A percentile compares a stretch with the other conserved stretches of the same genome.
phyloP scores from a whole-genome alignment of 306 rosid species.

The Gleditsia sinensis region DNA sequence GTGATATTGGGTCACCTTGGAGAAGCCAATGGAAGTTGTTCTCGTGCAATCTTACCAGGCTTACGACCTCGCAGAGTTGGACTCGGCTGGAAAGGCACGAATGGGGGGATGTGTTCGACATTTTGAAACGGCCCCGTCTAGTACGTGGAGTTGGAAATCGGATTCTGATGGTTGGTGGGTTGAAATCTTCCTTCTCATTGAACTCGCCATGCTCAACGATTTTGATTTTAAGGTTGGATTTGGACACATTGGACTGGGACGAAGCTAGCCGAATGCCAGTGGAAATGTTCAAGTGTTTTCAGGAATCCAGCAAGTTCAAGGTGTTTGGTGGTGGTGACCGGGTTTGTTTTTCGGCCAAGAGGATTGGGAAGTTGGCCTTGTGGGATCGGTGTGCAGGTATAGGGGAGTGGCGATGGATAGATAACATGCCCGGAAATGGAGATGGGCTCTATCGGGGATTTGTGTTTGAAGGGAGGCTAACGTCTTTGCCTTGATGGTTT shows the following conservation, averaged over 20 bases:
- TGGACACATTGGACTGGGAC: slow-evolving; percentile 78
- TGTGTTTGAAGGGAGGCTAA: slow-evolving; percentile 75
- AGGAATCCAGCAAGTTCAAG: slow-evolving; percentile 78
- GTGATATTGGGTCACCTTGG: slow-evolving; percentile 96
- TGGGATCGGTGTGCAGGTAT: slow-evolving; percentile 55
- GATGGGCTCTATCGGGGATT: slow-evolving; percentile 80
- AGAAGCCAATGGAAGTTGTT: slow-evolving; percentile 87
- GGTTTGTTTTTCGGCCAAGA: slow-evolving; percentile 81
- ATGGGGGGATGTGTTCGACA: slow-evolving; percentile 94
- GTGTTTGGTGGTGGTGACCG: slow-evolving; percentile 75
- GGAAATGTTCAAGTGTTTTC: slow-evolving; percentile 77
- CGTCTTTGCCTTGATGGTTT: slow-evolving; percentile 57
- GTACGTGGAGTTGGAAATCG: slow-evolving; percentile 58
- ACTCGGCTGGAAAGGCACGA: slow-evolving; percentile 61
- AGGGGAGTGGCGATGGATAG: slow-evolving; percentile 80
- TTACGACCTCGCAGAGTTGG: slow-evolving; percentile 53
- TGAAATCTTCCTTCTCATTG: slow-evolving; percentile 72
- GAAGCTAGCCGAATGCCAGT: slow-evolving; percentile 85
- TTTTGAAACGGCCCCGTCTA: slow-evolving; percentile 75
- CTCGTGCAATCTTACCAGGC: slow-evolving; percentile 43
- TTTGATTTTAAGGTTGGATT: slow-evolving; percentile 66
- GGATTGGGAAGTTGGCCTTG: slow-evolving; percentile 67
- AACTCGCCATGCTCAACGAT: slow-evolving; percentile 81
- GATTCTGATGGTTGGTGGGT: slow-evolving; percentile 82
- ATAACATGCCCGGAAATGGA: slow-evolving; percentile 55